Conservation (phyloP, 2,329 filamentous ascomycete species). For the Aquanectria penicillioides region DNA sequence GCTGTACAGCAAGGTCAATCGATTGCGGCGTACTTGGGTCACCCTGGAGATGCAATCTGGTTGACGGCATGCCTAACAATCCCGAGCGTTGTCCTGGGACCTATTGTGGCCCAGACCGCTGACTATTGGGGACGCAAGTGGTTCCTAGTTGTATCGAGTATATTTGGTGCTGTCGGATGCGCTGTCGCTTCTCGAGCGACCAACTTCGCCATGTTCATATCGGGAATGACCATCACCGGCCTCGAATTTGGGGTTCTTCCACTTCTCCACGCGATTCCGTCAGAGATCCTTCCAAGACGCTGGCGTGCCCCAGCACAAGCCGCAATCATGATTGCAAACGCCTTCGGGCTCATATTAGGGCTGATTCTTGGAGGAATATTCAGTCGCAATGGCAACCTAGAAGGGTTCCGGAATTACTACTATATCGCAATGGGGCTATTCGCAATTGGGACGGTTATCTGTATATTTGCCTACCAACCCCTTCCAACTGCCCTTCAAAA, state of each 20-base stretch:
- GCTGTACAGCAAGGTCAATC: slow-evolving; percentile 18
- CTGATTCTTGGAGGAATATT: slow-evolving; percentile 23
- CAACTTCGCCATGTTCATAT: slow-evolving; percentile 21
- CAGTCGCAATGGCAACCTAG: not conserved
- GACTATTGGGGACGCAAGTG: slow-evolving; percentile 22
- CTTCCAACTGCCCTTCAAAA: slow-evolving; percentile 18
- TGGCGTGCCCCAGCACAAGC: slow-evolving; percentile 26
- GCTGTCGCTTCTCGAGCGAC: slow-evolving; percentile 17
- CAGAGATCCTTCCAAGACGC: slow-evolving; percentile 28
- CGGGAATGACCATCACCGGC: slow-evolving; percentile 19
- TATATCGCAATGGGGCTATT: slow-evolving; percentile 21
- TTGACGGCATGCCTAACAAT: slow-evolving; percentile 24
- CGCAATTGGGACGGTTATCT: slow-evolving; percentile 1
- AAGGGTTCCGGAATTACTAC: slow-evolving; percentile 28
- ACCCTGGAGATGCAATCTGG: slow-evolving; percentile 23
- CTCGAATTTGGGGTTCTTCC: slow-evolving; percentile 24
- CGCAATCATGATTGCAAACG: slow-evolving; percentile 24
- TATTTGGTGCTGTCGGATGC: slow-evolving; percentile 17
- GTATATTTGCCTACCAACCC: slow-evolving; percentile 21
- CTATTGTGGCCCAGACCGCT: slow-evolving; percentile 20
- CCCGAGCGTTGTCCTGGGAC: slow-evolving; percentile 26
- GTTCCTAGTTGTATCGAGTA: slow-evolving; percentile 16
- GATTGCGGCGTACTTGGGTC: slow-evolving; percentile 16
- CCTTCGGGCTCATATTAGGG: slow-evolving; percentile 18
- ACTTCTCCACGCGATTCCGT: slow-evolving; percentile 25